phyloP scores from a whole-genome alignment of 805 yeast genomes.

The Starmera quercuum region DNA sequence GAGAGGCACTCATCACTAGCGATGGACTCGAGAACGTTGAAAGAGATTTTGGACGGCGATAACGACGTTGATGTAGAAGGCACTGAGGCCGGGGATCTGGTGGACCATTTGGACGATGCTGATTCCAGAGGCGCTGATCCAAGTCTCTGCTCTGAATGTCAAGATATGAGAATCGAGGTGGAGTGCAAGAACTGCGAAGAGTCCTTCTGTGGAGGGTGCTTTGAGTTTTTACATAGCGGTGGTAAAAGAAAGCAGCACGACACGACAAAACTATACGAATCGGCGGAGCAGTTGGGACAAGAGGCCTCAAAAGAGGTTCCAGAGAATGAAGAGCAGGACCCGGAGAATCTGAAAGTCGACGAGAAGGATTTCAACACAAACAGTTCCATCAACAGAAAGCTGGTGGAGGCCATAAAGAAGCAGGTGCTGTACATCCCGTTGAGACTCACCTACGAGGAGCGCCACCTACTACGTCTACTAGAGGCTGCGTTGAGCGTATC shows the following conservation, averaged over 20 bases:
- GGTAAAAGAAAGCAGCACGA: slow-evolving; percentile 50
- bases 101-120: slow-evolving; percentile 11
- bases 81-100: slow-evolving; percentile 5
- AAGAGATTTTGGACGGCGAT: slow-evolving; percentile 31
- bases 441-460: slow-evolving; percentile 59
- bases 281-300: slow-evolving; percentile 16
- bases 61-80: slow-evolving; percentile 19
- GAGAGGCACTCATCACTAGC: not conserved
- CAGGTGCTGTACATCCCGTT: slow-evolving; percentile 56
- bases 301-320: slow-evolving; percentile 6
- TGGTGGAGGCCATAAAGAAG: slow-evolving; percentile 24
- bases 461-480: slow-evolving; percentile 55
- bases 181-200: slow-evolving; percentile 58
- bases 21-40: slow-evolving; percentile 19
- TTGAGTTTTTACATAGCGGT: slow-evolving; percentile 58
- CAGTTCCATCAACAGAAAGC: slow-evolving; percentile 6
- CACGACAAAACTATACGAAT: slow-evolving; percentile 20
- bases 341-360: slow-evolving; percentile 3
- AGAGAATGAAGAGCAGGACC: not conserved
- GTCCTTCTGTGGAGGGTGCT: slow-evolving; percentile 63
- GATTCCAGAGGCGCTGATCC: slow-evolving; percentile 27
- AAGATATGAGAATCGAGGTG: slow-evolving; percentile 64
- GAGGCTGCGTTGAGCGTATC: slow-evolving; percentile 76
- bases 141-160: slow-evolving; percentile 58
- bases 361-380: slow-evolving; percentile 8